Evolutionary conservation across 805 yeast genomes (phyloP).

Genomic region (Lipomyces chichibuensis): DNA sequence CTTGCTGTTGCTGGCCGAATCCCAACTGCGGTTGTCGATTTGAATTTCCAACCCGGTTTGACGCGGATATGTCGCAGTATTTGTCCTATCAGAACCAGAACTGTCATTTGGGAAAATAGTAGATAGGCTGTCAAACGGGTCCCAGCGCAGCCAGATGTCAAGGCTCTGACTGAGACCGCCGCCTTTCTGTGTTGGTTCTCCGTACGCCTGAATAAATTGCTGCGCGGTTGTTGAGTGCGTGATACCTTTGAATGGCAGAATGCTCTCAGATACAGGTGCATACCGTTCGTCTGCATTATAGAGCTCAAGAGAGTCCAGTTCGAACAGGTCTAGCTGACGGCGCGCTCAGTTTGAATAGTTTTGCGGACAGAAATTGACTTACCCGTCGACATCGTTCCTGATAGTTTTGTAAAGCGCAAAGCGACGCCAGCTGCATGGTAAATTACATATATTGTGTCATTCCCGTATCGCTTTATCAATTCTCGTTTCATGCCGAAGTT

Average conservation of each 20-base stretch:
- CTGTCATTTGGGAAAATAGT: no score
- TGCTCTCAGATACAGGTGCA: background rate
- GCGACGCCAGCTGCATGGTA: no score
- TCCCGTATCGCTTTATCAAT: slow-evolving; percentile 15
- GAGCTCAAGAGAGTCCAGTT: no score
- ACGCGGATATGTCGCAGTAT: background rate
- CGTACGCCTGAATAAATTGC: slow-evolving; percentile 14
- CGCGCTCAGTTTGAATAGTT: no score
- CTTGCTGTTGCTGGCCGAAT: slow-evolving; percentile 14
- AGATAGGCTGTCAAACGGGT: background rate
- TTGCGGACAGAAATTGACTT: no score
- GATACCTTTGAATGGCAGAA: background rate
- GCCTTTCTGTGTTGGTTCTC: slow-evolving; percentile 27
- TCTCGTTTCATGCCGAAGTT: no score
- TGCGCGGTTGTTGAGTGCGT: slow-evolving; percentile 10
- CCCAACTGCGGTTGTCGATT: slow-evolving; percentile 22
- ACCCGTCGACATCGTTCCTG: no score
- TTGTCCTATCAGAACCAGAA: no score
- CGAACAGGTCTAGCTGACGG: no score
- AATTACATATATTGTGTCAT: slow-evolving; percentile 9
- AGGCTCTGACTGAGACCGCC: slow-evolving; percentile 18
- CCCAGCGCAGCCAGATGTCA: slow-evolving; percentile 31
- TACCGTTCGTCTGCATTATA: no score
- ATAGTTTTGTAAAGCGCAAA: no score
- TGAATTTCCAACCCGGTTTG: slow-evolving; percentile 18